A percentile compares a stretch with the other conserved stretches of the same genome.
Evolutionary conservation across 495 filamentous ascomycete species (phyloP).

Genomic region (Oidiodendron maius): DNA sequence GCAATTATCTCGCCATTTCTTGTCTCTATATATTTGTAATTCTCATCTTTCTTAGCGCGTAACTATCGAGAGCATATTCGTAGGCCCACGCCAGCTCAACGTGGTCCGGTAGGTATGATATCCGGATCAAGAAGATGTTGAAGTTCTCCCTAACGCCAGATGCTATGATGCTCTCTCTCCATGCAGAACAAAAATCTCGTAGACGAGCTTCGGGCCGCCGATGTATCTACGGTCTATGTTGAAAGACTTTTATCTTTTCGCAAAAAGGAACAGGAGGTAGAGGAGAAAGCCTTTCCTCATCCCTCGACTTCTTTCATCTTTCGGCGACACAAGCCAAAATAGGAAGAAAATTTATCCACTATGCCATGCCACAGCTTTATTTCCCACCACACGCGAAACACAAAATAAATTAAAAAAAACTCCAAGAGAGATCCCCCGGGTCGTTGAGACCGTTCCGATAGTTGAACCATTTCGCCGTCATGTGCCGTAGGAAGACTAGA

Average conservation of each 20-base stretch:
- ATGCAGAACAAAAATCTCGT: slow-evolving; percentile 14
- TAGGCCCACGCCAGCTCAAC: not conserved
- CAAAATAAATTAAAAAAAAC: slow-evolving; percentile 7
- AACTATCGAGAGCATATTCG: not conserved
- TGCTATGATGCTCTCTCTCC: slow-evolving; percentile 25
- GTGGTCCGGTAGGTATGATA: not conserved
- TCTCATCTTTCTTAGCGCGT: not conserved
- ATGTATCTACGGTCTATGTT: slow-evolving; percentile 29
- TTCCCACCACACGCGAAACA: not conserved
- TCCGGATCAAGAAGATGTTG: slow-evolving; percentile 26
- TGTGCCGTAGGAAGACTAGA: slow-evolving; percentile 23
- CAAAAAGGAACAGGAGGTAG: slow-evolving; percentile 7
- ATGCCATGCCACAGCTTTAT: too few relatives aligned
- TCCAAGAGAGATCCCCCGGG: slow-evolving; percentile 14
- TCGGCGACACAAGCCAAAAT: too few relatives aligned
- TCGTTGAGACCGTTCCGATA: slow-evolving; percentile 27
- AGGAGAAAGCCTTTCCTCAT: slow-evolving; percentile 12
- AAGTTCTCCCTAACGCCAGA: slow-evolving; percentile 28
- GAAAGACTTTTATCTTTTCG: slow-evolving; percentile 27
- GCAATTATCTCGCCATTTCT: too few relatives aligned
- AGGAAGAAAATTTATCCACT: too few relatives aligned
- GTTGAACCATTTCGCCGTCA: slow-evolving; percentile 26
- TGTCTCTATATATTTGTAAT: too few relatives aligned
- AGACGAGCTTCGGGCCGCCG: slow-evolving; percentile 15
- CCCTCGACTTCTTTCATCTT: too few relatives aligned